A percentile compares a stretch with the other conserved stretches of the same genome.
phyloP scores from a whole-genome alignment of 768 basidiomycete genomes.

The Termitomyces eurrhizus region DNA sequence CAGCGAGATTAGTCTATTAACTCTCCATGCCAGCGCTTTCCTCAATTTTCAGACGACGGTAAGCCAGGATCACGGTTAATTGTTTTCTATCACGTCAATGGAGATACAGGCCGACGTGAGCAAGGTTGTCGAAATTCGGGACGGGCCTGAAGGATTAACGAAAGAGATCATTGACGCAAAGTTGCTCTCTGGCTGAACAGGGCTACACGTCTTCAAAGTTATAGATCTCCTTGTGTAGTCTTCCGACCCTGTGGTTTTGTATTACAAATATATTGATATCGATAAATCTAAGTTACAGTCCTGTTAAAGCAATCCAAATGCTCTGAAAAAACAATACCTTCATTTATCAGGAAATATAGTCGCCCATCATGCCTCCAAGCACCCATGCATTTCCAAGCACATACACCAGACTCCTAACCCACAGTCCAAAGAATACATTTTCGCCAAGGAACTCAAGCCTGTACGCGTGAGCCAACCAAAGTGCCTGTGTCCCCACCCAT shows the following conservation, averaged over 20 bases:
- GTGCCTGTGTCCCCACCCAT: constrained; percentile 78
- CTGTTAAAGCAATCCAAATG: background rate
- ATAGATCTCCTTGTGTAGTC: constrained; percentile 6
- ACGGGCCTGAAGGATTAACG: constrained; percentile 80
- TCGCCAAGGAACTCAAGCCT: constrained; percentile 83
- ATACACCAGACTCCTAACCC: constrained; percentile 75
- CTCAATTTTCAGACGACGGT: constrained; percentile 78
- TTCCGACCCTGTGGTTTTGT: background rate
- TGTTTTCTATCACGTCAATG: background rate
- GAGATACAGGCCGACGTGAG: constrained; percentile 60
- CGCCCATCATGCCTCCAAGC: constrained; percentile 56
- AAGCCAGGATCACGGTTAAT: constrained; percentile 22
- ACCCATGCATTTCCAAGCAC: constrained; percentile 80
- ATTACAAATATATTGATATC: constrained; percentile 1
- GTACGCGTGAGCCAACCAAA: constrained; percentile 93
- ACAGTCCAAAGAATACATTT: constrained; percentile 69
- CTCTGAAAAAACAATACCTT: constrained; percentile 5
- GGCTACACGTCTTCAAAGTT: background rate
- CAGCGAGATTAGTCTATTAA: constrained; percentile 71
- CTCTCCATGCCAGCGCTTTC: constrained; percentile 81
- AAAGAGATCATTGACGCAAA: constrained; percentile 65
- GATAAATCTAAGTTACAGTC: background rate
- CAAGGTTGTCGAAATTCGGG: constrained; percentile 78
- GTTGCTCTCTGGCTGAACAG: constrained; percentile 28
- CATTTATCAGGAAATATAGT: constrained; percentile 7